phyloP scores from a whole-genome alignment of 2,329 filamentous ascomycete species.

The Trichoderma sp. region DNA sequence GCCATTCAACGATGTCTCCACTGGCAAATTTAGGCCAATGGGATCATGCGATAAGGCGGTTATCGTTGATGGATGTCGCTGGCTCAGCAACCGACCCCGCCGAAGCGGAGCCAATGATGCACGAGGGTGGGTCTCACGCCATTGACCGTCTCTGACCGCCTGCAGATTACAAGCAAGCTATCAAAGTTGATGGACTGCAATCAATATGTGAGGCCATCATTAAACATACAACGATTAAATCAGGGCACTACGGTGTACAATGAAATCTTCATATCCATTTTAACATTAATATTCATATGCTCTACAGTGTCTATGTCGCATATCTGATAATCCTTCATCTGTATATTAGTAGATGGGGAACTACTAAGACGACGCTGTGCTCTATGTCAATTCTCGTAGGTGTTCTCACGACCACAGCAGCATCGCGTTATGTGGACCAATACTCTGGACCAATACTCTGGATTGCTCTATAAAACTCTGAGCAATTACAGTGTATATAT shows the following conservation, averaged over 20 bases:
- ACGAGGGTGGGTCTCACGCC: neutral
- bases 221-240: neutral
- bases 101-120: constrained; percentile 39
- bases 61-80: constrained; percentile 34
- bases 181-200: neutral
- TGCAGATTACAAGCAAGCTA: neutral
- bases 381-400: neutral
- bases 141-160: neutral
- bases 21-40: constrained; percentile 30
- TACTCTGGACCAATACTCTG: neutral
- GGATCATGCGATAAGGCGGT: constrained; percentile 32
- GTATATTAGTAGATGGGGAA: neutral
- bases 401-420: neutral
- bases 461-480: neutral
- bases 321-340: neutral
- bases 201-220: neutral
- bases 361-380: neutral
- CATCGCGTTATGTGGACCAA: neutral
- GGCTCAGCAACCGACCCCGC: constrained; percentile 38
- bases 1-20: constrained; percentile 16
- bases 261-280: neutral
- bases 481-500: neutral
- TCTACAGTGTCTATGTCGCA: accelerated
- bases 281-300: neutral
- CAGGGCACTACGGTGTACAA: no score